phyloP scores from a whole-genome alignment of 2,329 filamentous ascomycete species.

The Didymella sp. region DNA sequence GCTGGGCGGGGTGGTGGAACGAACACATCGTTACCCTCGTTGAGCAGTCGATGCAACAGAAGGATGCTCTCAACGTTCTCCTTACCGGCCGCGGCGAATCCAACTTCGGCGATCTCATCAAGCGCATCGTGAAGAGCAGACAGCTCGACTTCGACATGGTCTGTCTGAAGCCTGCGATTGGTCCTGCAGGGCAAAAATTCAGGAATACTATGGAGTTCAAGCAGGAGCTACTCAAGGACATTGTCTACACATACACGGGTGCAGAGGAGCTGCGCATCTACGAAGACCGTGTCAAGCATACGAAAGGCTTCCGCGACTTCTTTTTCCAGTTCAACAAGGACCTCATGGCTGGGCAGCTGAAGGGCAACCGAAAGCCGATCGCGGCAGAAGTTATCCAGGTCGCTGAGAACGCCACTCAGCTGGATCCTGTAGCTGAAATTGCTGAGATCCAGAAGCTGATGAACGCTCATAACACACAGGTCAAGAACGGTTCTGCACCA shows the following conservation, averaged over 20 bases:
- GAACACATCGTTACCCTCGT: constrained; percentile 85
- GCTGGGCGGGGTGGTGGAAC: constrained; percentile 97
- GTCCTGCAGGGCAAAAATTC: constrained; percentile 81
- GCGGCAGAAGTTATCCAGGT: constrained; percentile 85
- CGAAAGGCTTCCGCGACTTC: constrained; percentile 84
- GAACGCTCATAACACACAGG: constrained; percentile 78
- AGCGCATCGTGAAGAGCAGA: constrained; percentile 79
- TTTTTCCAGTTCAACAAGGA: constrained; percentile 77
- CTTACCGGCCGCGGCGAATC: constrained; percentile 85
- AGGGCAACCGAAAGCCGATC: constrained; percentile 68
- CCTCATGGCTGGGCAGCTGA: constrained; percentile 52
- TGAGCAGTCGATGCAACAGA: constrained; percentile 79
- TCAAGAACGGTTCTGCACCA: constrained; percentile 57
- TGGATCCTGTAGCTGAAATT: constrained; percentile 81
- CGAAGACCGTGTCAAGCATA: constrained; percentile 69
- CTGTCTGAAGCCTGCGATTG: constrained; percentile 82
- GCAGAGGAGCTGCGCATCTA: constrained; percentile 81
- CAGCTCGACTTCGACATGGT: constrained; percentile 87
- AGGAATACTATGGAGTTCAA: constrained; percentile 90
- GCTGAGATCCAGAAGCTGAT: constrained; percentile 88
- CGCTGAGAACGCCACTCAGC: constrained; percentile 72
- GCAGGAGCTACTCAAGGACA: constrained; percentile 77
- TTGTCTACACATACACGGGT: constrained; percentile 84
- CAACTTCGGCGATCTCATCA: constrained; percentile 78
- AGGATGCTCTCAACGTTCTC: constrained; percentile 83